Conservation (phyloP, 768 basidiomycete species). For the Porphyrellus cyaneotinctus region DNA sequence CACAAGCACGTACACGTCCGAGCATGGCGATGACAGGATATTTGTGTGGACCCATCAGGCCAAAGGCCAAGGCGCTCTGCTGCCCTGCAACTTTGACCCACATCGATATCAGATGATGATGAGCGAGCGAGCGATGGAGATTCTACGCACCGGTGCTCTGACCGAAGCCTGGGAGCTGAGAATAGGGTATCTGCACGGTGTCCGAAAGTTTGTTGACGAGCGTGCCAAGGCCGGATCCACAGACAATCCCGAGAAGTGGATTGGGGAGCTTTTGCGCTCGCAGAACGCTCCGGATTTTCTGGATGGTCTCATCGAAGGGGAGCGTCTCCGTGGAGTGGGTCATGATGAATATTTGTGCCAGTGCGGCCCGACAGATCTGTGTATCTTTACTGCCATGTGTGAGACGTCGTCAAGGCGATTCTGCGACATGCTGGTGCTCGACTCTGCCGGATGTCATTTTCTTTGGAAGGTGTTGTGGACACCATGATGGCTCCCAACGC, state of each 20-base stretch:
- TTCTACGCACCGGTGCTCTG: slow-evolving; percentile 62
- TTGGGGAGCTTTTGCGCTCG: slow-evolving; percentile 34
- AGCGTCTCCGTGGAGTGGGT: slow-evolving; percentile 7
- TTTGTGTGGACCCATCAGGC: slow-evolving; percentile 60
- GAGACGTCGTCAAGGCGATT: background rate
- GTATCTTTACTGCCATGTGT: background rate
- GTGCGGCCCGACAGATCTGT: background rate
- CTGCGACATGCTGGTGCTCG: background rate
- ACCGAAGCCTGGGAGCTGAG: slow-evolving; percentile 66
- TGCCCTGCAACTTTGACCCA: slow-evolving; percentile 68
- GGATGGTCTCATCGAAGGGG: slow-evolving; percentile 28
- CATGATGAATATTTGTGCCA: slow-evolving; percentile 17
- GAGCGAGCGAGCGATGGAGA: background rate
- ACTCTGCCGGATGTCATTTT: no score
- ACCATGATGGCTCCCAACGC: no score
- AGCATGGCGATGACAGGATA: slow-evolving; percentile 88
- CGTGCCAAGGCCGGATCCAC: slow-evolving; percentile 81
- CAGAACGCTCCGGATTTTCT: slow-evolving; percentile 27
- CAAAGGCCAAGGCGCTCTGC: slow-evolving; percentile 76
- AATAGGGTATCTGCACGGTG: slow-evolving; percentile 59
- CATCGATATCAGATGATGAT: background rate
- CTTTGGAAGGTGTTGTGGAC: no score
- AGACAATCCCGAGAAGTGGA: slow-evolving; percentile 81
- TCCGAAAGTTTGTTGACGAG: slow-evolving; percentile 60
- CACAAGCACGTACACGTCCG: slow-evolving; percentile 55